A percentile compares a stretch with the other conserved stretches of the same genome.
Conservation (phyloP, 345 rosid genomes). For the Schrenkiella parvula region DNA sequence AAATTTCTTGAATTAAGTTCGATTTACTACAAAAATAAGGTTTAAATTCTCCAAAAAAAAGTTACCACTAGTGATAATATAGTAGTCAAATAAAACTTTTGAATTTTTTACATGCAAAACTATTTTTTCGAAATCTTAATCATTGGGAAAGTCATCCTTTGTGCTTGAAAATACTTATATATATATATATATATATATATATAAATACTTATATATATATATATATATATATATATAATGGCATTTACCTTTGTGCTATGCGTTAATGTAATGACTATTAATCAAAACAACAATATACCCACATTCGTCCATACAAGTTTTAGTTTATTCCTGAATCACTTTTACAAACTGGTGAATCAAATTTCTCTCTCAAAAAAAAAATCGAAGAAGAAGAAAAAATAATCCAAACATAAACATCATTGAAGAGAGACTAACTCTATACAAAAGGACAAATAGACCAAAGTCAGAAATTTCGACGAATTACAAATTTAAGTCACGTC, state of each 20-base stretch:
- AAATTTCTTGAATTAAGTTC: too few relatives aligned
- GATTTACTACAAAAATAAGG: too few relatives aligned
- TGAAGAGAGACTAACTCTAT: slow-evolving; percentile 23
- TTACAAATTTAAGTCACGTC: slow-evolving; percentile 10
- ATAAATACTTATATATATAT: too few relatives aligned
- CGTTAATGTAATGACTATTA: too few relatives aligned
- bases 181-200: too few relatives aligned
- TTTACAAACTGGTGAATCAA: slow-evolving; percentile 19
- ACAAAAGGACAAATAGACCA: slow-evolving; percentile 17
- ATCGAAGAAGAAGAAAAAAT: too few relatives aligned
- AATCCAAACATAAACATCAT: not conserved
- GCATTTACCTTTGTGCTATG: not conserved
- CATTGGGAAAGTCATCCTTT: not conserved
- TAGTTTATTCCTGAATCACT: not conserved
- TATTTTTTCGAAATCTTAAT: not conserved
- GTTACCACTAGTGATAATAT: too few relatives aligned
- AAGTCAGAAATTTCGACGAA: slow-evolving; percentile 5
- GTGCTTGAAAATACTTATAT: not conserved
- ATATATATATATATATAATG: too few relatives aligned
- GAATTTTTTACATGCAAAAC: too few relatives aligned
- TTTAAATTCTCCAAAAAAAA: too few relatives aligned
- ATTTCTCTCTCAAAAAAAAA: not conserved
- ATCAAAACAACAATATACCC: not conserved
- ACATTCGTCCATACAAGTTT: not conserved
- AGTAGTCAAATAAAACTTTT: too few relatives aligned